Base-by-base conservation (phyloP, 2,329 filamentous ascomycete species). In the Piedraia hortae region DNA sequence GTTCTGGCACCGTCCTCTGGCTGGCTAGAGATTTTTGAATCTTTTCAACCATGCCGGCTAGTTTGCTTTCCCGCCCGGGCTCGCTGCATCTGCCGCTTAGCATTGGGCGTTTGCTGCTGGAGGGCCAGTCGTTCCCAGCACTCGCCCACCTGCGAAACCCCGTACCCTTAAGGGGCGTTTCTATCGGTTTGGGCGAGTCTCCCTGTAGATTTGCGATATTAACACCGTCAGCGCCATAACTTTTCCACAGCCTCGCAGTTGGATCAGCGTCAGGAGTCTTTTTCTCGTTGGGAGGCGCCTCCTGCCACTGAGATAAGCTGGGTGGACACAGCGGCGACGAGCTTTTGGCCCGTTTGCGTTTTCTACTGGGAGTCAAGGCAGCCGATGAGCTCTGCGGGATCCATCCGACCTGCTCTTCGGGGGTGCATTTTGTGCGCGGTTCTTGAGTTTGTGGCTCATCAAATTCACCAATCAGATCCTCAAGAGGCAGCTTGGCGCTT, bases 381-480 rank as follows among this genome's bases (percentile, higher is more conserved):
- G 44, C 34, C 6, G 33, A 37, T 4, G 47, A 47, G 29, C 49
- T 51, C 7, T 50, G 50, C 7, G 45, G 40, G 27, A 61, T 54
- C 62, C 62, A 68, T 21, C 53, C 50, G 19, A 68, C 48, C 34
- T 62, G 56, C 29, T 67, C 62, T 29, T 63, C 56, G 1, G 62
- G 62, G 1, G 61, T 63, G 10, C 47, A 41, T 10, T 53, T 47
- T 22, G 46, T 47, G 12, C 47, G 44, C n/a, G 46, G 45, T 26
- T 48, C 46, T 31, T 48, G 24, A 16, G 23, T 53, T 16, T 51
- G 47, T 6, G 50, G 50, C 34, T 63, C 58, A 37, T 66, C 61
- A 21, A 53, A 52, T 35, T 63, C 62, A 29, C 59, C 59, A 20
- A 67, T 59, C 14, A 67, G 44, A 28, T 66, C 61, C 14, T 59